Evolutionary conservation across 257 asterid genomes (phyloP).

Genomic region (Fraxinus excelsior): DNA sequence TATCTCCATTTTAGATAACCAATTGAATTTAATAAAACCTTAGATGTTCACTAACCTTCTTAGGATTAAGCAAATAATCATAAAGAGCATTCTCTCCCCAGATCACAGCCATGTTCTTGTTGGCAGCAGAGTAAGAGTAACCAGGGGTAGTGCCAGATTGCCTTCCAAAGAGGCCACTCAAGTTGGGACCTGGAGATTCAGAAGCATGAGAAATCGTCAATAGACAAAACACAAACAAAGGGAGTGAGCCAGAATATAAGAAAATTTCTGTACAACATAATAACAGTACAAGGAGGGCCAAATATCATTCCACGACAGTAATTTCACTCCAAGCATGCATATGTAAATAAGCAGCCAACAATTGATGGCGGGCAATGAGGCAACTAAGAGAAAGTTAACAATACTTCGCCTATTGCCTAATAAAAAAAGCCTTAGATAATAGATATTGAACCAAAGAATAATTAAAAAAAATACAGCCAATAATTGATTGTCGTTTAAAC

Average conservation of each 20-base stretch:
- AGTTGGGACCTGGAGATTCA: constrained; percentile 65
- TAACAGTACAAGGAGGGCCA: not conserved
- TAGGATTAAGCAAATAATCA: constrained; percentile 86
- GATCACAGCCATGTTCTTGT: constrained; percentile 79
- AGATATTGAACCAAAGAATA: not conserved
- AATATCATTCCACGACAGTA: not conserved
- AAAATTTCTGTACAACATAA: not conserved
- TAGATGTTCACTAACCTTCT: constrained; percentile 53
- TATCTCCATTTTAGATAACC: not conserved
- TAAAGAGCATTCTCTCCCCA: constrained; percentile 89
- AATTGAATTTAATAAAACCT: not conserved
- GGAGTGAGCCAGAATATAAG: no score
- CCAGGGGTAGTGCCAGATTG: constrained; percentile 91
- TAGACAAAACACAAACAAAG: not conserved
- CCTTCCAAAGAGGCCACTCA: constrained; percentile 92
- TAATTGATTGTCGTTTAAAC: not conserved
- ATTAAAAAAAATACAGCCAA: not conserved
- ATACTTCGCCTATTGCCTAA: not conserved
- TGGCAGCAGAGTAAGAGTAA: constrained; percentile 88
- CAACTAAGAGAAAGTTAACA: not conserved
- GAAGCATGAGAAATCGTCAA: not conserved
- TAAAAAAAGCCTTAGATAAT: no score
- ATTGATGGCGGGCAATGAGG: not conserved
- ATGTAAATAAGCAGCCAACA: not conserved
- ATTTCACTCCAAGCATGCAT: not conserved